Percentiles rank a stretch among this genome's conserved stretches.
These are phyloP conservation scores for Zangia roseola DNA, from an alignment of 768 basidiomycete species.

Conservation along the genomic window DNA sequence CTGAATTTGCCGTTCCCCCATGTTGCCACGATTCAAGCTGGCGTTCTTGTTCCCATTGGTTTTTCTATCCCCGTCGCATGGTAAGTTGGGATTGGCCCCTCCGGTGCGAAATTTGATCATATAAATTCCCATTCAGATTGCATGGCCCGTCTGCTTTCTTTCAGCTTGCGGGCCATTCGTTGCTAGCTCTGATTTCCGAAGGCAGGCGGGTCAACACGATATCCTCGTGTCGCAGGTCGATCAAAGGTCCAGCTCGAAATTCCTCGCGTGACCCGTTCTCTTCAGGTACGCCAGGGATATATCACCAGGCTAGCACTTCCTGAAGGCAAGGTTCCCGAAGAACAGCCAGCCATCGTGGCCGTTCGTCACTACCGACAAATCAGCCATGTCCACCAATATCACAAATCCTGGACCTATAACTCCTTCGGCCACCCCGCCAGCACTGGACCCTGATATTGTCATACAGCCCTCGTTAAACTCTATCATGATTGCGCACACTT, in stretches of 20 bases:
- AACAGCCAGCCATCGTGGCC: neutral
- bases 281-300: neutral
- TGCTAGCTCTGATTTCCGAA: no score
- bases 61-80: neutral
- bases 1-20: no score
- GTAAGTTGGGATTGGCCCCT: neutral
- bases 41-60: neutral
- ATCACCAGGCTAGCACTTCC: neutral
- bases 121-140: neutral
- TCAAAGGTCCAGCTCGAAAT: no score
- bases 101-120: neutral
- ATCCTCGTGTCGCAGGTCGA: neutral
- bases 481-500: constrained; percentile 31
- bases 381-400: constrained; percentile 14
- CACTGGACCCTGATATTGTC: neutral
- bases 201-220: neutral
- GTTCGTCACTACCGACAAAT: neutral
- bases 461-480: constrained; percentile 22
- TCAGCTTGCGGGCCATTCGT: no score
- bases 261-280: no score
- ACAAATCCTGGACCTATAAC: constrained; percentile 6
- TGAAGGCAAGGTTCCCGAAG: neutral
- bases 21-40: no score
- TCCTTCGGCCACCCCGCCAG: neutral
- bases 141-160: neutral